These are phyloP conservation scores for Guadua angustifolia DNA, from an alignment of 176 grass and related monocot species.

Conservation along the genomic window DNA sequence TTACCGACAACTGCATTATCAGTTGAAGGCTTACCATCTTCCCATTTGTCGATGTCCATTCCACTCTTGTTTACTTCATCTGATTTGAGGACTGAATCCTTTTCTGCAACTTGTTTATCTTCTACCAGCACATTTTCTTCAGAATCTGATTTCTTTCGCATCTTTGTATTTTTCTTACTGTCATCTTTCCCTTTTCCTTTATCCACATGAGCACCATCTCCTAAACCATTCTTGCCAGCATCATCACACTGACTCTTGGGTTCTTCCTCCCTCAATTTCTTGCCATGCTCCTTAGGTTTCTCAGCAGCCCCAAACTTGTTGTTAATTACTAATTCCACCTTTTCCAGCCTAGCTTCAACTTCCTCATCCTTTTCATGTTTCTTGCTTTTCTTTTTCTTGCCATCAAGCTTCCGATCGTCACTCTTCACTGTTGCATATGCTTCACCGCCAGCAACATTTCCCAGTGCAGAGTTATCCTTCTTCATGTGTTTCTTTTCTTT, in stretches of 20 bases:
- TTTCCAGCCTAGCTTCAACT: constrained; percentile 46
- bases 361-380: constrained; percentile 50
- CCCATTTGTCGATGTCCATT: constrained; percentile 39
- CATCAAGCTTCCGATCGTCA: constrained; percentile 26
- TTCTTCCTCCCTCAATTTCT: constrained; percentile 36
- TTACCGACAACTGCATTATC: constrained; percentile 54
- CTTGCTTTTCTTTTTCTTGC: constrained; percentile 63
- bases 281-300: constrained; percentile 38
- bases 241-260: neutral
- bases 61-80: constrained; percentile 45
- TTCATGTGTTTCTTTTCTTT: constrained; percentile 57
- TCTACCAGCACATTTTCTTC: constrained; percentile 58
- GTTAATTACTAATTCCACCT: constrained; percentile 20
- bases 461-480: constrained; percentile 11
- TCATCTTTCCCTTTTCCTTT: constrained; percentile 14
- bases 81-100: constrained; percentile 43
- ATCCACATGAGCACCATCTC: constrained; percentile 32
- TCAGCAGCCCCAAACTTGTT: constrained; percentile 26
- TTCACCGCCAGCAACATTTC: neutral
- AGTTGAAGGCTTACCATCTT: constrained; percentile 42
- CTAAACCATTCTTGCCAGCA: neutral
- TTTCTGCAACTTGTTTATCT: constrained; percentile 44
- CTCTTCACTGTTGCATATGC: constrained; percentile 11
- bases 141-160: constrained; percentile 48
- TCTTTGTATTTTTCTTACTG: constrained; percentile 52